Evolutionary conservation across 805 yeast genomes (phyloP), one percentile per base, ranked within the genome.

Genomic region (Saturnispora saitoi): DNA sequence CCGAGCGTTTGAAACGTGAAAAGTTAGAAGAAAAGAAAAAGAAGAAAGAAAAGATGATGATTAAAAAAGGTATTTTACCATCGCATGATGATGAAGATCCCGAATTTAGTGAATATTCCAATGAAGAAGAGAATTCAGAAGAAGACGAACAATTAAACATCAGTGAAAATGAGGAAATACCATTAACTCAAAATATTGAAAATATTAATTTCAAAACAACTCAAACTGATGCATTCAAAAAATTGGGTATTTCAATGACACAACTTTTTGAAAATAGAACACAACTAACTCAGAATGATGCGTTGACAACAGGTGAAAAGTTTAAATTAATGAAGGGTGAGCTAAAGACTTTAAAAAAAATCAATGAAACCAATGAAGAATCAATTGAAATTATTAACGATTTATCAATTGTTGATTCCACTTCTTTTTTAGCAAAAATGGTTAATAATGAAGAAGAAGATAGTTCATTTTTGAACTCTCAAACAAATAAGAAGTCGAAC

Each of bases 61-160:
- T 60, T 8, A 17, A 54, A 31, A 48, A 48, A 2, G 56, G 55
- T 3, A 45, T 54, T 19, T 32, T 43, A n/a, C 51, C 52, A 34
- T 40, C 51, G 6, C 52, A 49, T 29, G 60, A 58, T 10, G 59
- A 58, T n/a, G 65, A n/a, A n/a, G n/a, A 61, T 42, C 65, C 60
- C 12, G 65, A 64, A 28, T 62, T 55, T n/a, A 60, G 60, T 47
- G 65, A 61, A 37, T 53, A 51, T 20, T 57, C 58, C 22, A 64
- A 57, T 24, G 66, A 58, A 51, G 17, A 58, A 45, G 17, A 58
- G 43, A 2, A 63, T 20, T 34, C 24, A 34, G 38, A 56, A 9
- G 62, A 54, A 3, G 57, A 53, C 4, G 62, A 56, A 11, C 32
- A 26, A 26, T 8, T 19, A 12, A 15, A 24, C 6, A 22, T 8